Conservation (phyloP, 208 protist genomes). For the Trypanosoma conorhini region DNA sequence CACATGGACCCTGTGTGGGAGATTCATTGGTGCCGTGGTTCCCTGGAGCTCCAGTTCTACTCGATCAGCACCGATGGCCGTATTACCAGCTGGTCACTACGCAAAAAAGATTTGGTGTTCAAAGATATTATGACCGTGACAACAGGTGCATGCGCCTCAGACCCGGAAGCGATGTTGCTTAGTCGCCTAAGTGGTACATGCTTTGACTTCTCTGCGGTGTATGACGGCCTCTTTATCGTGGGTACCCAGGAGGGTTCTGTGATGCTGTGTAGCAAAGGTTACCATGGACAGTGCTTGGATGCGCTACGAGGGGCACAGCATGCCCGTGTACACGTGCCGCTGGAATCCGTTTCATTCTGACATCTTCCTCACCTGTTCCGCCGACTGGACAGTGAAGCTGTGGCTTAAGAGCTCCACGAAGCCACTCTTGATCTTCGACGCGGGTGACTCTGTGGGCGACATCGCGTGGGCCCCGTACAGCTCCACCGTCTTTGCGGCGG, state of each 20-base stretch:
- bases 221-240: conserved; percentile 93
- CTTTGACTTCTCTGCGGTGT: conserved; percentile 94
- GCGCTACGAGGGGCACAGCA: conserved; percentile 93
- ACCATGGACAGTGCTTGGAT: conserved; percentile 95
- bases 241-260: conserved; percentile 97
- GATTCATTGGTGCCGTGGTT: conserved; percentile 72
- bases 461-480: conserved; percentile 97
- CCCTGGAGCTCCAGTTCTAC: conserved; percentile 90
- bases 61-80: conserved; percentile 96
- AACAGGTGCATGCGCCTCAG: conserved; percentile 64
- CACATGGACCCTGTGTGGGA: conserved; percentile 98
- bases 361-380: conserved; percentile 95
- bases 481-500: conserved; percentile 96
- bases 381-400: conserved; percentile 98
- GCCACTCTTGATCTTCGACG: conserved; percentile 96
- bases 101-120: conserved; percentile 95
- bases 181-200: conserved; percentile 94
- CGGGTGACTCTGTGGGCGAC: conserved; percentile 95
- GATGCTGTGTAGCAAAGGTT: conserved; percentile 95
- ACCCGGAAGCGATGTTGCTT: conserved; percentile 84
- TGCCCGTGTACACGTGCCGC: conserved; percentile 94
- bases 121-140: conserved; percentile 92
- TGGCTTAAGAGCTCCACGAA: conserved; percentile 90
- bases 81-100: conserved; percentile 94
- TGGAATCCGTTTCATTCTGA: conserved; percentile 97